phyloP scores from a whole-genome alignment of 352 stramenopile genomes.

The Phytophthora hybrid region DNA sequence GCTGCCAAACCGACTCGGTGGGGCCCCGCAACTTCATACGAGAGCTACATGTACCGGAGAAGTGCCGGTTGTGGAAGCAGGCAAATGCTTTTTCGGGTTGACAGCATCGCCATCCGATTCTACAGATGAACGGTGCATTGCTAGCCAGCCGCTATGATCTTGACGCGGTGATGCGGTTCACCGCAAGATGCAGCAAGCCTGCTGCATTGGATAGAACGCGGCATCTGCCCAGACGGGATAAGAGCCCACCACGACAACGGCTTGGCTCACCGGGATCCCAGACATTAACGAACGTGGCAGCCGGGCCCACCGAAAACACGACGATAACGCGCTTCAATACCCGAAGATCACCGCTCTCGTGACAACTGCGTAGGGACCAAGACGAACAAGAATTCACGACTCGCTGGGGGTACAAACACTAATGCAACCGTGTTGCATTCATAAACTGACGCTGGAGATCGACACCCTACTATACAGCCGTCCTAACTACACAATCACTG shows the following conservation, averaged over 20 bases:
- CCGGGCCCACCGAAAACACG: background rate
- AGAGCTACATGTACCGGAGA: background rate
- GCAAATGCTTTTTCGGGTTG: conserved; percentile 11
- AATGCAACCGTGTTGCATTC: conserved; percentile 20
- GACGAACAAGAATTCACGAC: conserved; percentile 9
- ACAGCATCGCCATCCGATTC: conserved; percentile 16
- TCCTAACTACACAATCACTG: conserved; percentile 28
- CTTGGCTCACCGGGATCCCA: background rate
- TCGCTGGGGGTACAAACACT: conserved; percentile 24
- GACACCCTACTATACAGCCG: conserved; percentile 34
- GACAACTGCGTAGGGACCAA: conserved; percentile 4
- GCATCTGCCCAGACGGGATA: conserved; percentile 27
- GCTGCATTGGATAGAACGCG: conserved; percentile 29
- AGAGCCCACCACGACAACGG: conserved; percentile 24
- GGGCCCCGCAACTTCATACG: background rate
- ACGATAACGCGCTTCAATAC: background rate
- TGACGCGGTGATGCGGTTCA: background rate
- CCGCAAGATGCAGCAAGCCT: conserved; percentile 1
- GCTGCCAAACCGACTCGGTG: conserved; percentile 3
- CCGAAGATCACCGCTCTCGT: background rate
- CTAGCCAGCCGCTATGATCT: conserved; percentile 22
- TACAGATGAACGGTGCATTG: conserved; percentile 15
- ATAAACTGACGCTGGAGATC: conserved; percentile 23
- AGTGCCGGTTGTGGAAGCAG: background rate
- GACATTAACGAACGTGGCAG: background rate